A percentile compares a stretch with the other conserved stretches of the same genome.
phyloP scores from a whole-genome alignment of 1,139 yeast genomes.

The Hyphopichia wangnamkhiaoensis region DNA sequence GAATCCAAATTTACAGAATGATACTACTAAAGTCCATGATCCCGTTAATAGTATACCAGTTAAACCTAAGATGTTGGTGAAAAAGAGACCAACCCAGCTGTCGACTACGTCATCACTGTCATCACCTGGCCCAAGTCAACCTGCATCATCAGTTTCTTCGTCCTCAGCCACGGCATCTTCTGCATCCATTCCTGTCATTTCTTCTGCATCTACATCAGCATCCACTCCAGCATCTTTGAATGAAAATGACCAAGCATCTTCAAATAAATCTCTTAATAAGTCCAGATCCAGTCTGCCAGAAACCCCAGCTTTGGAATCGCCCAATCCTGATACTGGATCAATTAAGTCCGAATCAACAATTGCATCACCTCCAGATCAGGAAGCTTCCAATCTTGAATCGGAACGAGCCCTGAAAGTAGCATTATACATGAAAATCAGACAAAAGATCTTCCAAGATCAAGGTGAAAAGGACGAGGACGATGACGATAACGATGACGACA shows the following conservation, averaged over 20 bases:
- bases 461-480: constrained; percentile 26
- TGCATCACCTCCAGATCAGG: constrained; percentile 3
- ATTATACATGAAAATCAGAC: constrained; percentile 44
- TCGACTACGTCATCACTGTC: background rate
- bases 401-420: constrained; percentile 38
- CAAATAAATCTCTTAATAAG: background rate
- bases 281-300: no score
- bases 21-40: background rate
- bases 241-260: no score
- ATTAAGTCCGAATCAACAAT: background rate
- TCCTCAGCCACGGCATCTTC: no score
- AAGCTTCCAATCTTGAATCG: constrained; percentile 17
- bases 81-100: constrained; percentile 9
- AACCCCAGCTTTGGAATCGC: no score
- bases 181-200: no score
- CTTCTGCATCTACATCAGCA: background rate
- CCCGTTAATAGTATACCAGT: constrained; percentile 1
- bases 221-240: background rate
- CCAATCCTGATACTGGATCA: constrained; percentile 5
- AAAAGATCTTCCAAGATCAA: constrained; percentile 38
- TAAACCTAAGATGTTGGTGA: constrained; percentile 21
- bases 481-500: constrained; percentile 27
- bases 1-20: background rate
- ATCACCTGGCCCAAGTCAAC: no score
- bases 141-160: no score